Conservation (phyloP, 1,139 yeast genomes). For the Candida albicans region DNA sequence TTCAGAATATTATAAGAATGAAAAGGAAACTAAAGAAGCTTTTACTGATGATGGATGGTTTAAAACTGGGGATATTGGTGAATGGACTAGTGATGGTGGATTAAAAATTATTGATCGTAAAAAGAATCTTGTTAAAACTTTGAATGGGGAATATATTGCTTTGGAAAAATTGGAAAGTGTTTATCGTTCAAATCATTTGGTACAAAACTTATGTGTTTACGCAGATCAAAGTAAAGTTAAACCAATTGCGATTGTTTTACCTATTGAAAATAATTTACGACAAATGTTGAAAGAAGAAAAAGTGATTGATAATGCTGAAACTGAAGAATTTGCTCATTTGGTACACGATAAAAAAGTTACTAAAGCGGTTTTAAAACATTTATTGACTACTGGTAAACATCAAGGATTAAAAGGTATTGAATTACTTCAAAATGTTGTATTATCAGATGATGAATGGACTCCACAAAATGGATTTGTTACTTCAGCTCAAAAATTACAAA, state of each 20-base stretch:
- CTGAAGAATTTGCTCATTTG: conserved; percentile 46
- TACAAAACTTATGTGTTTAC: conserved; percentile 83
- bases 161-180: conserved; percentile 85
- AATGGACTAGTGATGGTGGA: conserved; percentile 82
- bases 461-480: conserved; percentile 94
- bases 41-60: conserved; percentile 92
- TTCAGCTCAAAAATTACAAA: conserved; percentile 93
- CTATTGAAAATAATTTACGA: conserved; percentile 68
- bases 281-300: conserved; percentile 54
- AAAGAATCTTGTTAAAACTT: conserved; percentile 94
- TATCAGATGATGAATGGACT: conserved; percentile 94
- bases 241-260: conserved; percentile 90
- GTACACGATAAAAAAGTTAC: conserved; percentile 59
- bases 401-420: conserved; percentile 89
- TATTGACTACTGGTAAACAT: conserved; percentile 72
- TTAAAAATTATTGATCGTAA: conserved; percentile 87
- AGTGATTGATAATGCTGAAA: conserved; percentile 48
- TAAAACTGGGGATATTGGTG: conserved; percentile 95
- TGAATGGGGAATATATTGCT: conserved; percentile 97
- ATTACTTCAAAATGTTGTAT: conserved; percentile 72
- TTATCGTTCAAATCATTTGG: conserved; percentile 80
- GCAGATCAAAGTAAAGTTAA: conserved; percentile 86
- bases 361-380: conserved; percentile 54
- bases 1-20: conserved; percentile 79
- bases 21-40: conserved; percentile 75